Base-by-base conservation (phyloP, 345 rosid species). In the Melastoma malabathricum region DNA sequence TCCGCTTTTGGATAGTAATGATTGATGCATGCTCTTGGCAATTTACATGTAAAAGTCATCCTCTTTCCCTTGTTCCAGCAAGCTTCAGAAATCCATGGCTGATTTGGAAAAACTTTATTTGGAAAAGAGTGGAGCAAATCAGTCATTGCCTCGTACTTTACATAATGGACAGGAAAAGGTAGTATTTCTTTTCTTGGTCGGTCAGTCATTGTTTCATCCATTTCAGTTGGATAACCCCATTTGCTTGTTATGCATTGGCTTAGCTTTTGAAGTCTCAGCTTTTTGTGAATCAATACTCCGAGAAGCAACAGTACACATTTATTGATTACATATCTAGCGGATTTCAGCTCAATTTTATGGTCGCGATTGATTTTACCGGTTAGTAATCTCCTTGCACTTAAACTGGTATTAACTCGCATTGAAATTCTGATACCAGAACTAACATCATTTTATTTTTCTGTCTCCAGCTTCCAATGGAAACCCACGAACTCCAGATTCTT, bases 321-420 rank as follows among this genome's bases (percentile, higher is more conserved):
- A 71, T 89, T 62, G 95, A 86, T 67, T 89, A 89, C 70, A 74
- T 85, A 48, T 81, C 95, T 10, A 77, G 84, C 47, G 95, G 95
- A 18, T 85, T 83, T 14, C 78, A 89, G 66, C 76, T 85, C 20
- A 85, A 81, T 59, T 89, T 89, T 56, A 85, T 89, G 95, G 94
- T 89, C 60, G 95, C 97, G 19, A 72, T 86, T 48, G 97, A 89
- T 70, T 89, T 89, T 64, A 89, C 97, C 4, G 97, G 97, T 83
- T 52, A 18, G 19, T 45, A 27, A 41, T 31, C 5, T 10, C 0
- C 43, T 48, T 14, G 6, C 14, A 14, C 20, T 18, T 22, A 43
- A 15, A 18, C 10, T 10, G 0, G 25, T 25, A 16, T 39, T 27
- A 7, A n/a, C 7, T 44, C 39, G 44, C n/a, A 43, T 50, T 19